Base-by-base conservation (phyloP, 768 basidiomycete species). In the Antrodiella citrinella region DNA sequence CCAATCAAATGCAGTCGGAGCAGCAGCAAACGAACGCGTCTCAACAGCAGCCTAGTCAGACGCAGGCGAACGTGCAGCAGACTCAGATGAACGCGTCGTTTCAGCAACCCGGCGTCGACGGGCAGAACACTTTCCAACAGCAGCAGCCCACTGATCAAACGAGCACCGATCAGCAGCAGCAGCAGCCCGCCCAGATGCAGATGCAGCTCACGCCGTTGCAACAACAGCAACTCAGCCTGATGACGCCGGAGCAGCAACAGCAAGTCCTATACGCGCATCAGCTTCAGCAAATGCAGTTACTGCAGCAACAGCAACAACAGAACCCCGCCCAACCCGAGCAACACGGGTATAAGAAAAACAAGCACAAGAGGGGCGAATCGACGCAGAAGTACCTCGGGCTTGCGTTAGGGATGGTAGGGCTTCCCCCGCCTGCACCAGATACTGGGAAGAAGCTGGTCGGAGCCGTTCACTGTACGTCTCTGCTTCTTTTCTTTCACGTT, bases 391-490 rank as follows among this genome's bases (percentile, higher is more conserved):
- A 35, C 30, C 30, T 35, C 30, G 30, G 15, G 30, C 15, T 35
- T 15, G 30, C 30, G 30, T 7, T 35, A 15, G 30, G 30, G 30
- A 7, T 35, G 7, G 30, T 35, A 7, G 30, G 30, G 30, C 30
- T 35, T 7, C 30, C 30, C 30, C 30, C 30, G 30, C 30, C 30
- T 35, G 30, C 30, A 15, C 30, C 30, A 15, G 30, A 35, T 35
- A 35, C 30, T 7, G 50, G 50, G 23, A 49, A 51, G 43, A 30
- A 18, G 19, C 26, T 22, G 38, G 26, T 44, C 9, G 26, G 40
- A n/a, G 10, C 23, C 26, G 24, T 44, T 22, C 47, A 48, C 10
- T 26, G 47, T 48, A 18, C 4, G 47, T 48, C 13, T 22, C 19
- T 25, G 10, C 24, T 26, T 48, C 26, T 2, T 48, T 48, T 24